Percentiles rank a stretch among this genome's conserved stretches.
Conservation (phyloP, 805 yeast genomes). For the Clavispora carvajalis region DNA sequence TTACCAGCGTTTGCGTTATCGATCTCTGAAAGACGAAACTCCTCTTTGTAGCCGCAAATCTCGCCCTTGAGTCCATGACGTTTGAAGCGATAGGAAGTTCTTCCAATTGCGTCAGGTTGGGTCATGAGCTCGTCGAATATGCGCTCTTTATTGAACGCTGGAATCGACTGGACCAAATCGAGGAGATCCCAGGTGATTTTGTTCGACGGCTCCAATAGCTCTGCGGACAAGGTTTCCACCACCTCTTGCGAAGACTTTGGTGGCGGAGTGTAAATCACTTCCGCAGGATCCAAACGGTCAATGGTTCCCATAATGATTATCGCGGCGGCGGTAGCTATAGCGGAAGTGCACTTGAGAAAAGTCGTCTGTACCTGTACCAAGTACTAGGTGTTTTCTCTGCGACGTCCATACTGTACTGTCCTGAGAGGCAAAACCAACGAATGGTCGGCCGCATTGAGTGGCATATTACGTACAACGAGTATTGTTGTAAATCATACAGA, state of each 20-base stretch:
- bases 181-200: slow-evolving; percentile 66
- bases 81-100: slow-evolving; percentile 63
- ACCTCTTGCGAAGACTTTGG: background rate
- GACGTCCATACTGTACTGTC: too few species aligned
- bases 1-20: slow-evolving; percentile 59
- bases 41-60: slow-evolving; percentile 61
- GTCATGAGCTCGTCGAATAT: slow-evolving; percentile 46
- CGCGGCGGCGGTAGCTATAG: background rate
- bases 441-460: too few species aligned
- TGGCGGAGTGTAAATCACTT: background rate
- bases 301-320: background rate
- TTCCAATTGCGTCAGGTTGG: slow-evolving; percentile 55
- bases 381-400: too few species aligned
- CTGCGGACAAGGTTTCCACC: slow-evolving; percentile 11
- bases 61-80: slow-evolving; percentile 73
- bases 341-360: slow-evolving; percentile 2
- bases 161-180: slow-evolving; percentile 59
- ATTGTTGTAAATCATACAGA: too few species aligned
- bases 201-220: slow-evolving; percentile 58
- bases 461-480: too few species aligned
- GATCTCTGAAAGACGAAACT: slow-evolving; percentile 33
- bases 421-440: too few species aligned
- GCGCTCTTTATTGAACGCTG: slow-evolving; percentile 30
- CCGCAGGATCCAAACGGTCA: background rate
- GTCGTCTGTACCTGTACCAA: background rate